A percentile compares a stretch with the other conserved stretches of the same genome.
Evolutionary conservation across 2,329 filamentous ascomycete genomes (phyloP).

Genomic region (Alternaria atra): DNA sequence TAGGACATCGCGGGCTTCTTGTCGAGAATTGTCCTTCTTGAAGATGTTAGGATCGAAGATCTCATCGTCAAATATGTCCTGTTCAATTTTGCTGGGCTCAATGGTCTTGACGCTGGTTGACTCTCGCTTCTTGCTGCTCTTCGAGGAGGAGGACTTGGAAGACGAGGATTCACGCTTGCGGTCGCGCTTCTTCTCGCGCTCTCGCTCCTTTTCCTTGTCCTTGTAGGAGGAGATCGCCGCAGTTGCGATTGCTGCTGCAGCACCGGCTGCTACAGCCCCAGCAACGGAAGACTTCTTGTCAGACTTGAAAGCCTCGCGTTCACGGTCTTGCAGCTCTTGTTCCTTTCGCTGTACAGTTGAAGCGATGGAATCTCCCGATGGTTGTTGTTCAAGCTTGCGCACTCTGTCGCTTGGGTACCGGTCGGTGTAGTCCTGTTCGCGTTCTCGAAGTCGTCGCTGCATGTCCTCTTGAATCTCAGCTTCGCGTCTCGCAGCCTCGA

Average conservation of each 20-base stretch:
- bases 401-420: constrained; percentile 37
- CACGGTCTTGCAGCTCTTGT: constrained; percentile 45
- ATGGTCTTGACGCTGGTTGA: constrained; percentile 48
- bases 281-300: constrained; percentile 52
- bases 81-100: constrained; percentile 45
- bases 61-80: constrained; percentile 55
- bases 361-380: constrained; percentile 40
- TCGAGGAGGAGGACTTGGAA: constrained; percentile 14
- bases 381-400: constrained; percentile 39
- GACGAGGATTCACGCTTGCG: constrained; percentile 21
- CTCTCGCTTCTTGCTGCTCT: constrained; percentile 31
- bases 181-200: constrained; percentile 19
- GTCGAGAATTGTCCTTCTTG: constrained; percentile 41
- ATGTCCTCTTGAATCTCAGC: constrained; percentile 39
- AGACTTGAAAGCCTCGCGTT: constrained; percentile 43
- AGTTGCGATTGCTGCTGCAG: constrained; percentile 43
- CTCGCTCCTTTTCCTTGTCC: constrained; percentile 29
- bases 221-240: constrained; percentile 43
- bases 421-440: constrained; percentile 34
- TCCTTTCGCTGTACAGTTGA: constrained; percentile 47
- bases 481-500: constrained; percentile 39
- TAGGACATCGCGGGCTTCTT: constrained; percentile 53
- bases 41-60: constrained; percentile 58
- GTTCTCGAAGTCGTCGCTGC: constrained; percentile 38
- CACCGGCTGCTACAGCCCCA: constrained; percentile 45